Percentiles rank a stretch among this genome's conserved stretches.
Evolutionary conservation across 176 grass and related monocot genomes (phyloP).

Genomic region (Phoenix roebelenii): DNA sequence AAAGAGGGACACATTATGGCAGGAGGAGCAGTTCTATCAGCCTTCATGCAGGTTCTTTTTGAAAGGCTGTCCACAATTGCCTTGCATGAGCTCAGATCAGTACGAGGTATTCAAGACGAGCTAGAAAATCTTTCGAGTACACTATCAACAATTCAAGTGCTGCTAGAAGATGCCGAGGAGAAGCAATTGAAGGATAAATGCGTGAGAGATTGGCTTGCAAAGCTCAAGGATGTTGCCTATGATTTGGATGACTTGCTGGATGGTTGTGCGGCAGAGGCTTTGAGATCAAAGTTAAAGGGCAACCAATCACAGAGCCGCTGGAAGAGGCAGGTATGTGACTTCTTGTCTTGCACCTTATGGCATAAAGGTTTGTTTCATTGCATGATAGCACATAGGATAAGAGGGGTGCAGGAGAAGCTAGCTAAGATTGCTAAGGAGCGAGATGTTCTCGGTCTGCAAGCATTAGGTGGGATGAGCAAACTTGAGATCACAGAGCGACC

Average conservation of each 20-base stretch:
- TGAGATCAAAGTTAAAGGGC: slow-evolving; percentile 34
- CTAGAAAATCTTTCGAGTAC: slow-evolving; percentile 45
- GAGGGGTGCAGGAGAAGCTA: slow-evolving; percentile 31
- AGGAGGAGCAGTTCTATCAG: slow-evolving; percentile 45
- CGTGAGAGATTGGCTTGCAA: slow-evolving; percentile 45
- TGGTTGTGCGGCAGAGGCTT: slow-evolving; percentile 27
- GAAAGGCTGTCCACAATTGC: slow-evolving; percentile 44
- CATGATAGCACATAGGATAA: slow-evolving; percentile 40
- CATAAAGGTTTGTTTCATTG: slow-evolving; percentile 27
- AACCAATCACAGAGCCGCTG: slow-evolving; percentile 13
- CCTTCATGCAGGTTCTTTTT: slow-evolving; percentile 69
- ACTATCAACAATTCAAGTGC: slow-evolving; percentile 33
- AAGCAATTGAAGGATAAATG: slow-evolving; percentile 46
- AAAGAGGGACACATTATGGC: slow-evolving; percentile 8
- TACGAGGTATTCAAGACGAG: slow-evolving; percentile 24
- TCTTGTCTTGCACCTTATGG: slow-evolving; percentile 30
- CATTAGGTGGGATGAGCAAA: slow-evolving; percentile 12
- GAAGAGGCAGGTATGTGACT: slow-evolving; percentile 35
- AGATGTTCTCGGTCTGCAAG: slow-evolving; percentile 32
- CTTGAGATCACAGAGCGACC: slow-evolving; percentile 37
- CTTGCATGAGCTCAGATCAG: slow-evolving; percentile 38
- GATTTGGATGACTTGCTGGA: slow-evolving; percentile 72
- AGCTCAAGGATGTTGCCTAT: slow-evolving; percentile 50
- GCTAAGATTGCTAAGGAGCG: slow-evolving; percentile 46
- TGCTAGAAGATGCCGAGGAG: slow-evolving; percentile 74